These are phyloP conservation scores for Candida sphagnicola DNA, from an alignment of 805 yeast species.

Conservation along the genomic window DNA sequence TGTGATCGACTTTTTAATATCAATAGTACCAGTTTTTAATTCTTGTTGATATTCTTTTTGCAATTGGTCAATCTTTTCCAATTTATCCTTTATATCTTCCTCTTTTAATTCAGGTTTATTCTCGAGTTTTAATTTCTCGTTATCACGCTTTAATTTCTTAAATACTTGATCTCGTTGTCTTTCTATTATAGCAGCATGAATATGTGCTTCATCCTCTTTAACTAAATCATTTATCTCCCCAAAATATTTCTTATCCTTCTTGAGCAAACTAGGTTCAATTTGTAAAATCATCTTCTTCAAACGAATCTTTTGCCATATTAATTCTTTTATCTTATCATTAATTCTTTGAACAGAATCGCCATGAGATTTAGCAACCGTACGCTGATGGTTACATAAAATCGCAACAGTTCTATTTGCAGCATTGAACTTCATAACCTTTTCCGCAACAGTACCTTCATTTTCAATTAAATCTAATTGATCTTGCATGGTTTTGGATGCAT, in stretches of 20 bases:
- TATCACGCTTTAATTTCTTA: conserved; percentile 70
- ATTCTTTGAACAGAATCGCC: conserved; percentile 78
- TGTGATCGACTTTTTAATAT: conserved; percentile 44
- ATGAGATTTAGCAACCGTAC: conserved; percentile 84
- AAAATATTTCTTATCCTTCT: conserved; percentile 56
- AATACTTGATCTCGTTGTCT: conserved; percentile 62
- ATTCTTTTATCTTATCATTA: conserved; percentile 70
- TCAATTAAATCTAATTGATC: conserved; percentile 82
- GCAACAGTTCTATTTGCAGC: conserved; percentile 97
- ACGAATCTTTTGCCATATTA: conserved; percentile 80
- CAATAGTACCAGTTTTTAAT: conserved; percentile 54
- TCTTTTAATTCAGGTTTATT: conserved; percentile 50
- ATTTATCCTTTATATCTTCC: conserved; percentile 54
- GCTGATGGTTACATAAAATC: conserved; percentile 93
- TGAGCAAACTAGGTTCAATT: conserved; percentile 52
- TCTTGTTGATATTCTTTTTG: conserved; percentile 54
- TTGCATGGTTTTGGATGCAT: conserved; percentile 96
- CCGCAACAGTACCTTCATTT: conserved; percentile 84
- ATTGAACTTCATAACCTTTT: conserved; percentile 81
- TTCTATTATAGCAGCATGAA: conserved; percentile 57
- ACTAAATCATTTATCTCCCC: conserved; percentile 63
- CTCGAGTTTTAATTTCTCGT: conserved; percentile 65
- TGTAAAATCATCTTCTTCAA: conserved; percentile 65
- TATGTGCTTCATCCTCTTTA: conserved; percentile 56
- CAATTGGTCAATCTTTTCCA: conserved; percentile 51